Evolutionary conservation across 345 rosid genomes (phyloP).

Genomic region (Triadica sebifera): DNA sequence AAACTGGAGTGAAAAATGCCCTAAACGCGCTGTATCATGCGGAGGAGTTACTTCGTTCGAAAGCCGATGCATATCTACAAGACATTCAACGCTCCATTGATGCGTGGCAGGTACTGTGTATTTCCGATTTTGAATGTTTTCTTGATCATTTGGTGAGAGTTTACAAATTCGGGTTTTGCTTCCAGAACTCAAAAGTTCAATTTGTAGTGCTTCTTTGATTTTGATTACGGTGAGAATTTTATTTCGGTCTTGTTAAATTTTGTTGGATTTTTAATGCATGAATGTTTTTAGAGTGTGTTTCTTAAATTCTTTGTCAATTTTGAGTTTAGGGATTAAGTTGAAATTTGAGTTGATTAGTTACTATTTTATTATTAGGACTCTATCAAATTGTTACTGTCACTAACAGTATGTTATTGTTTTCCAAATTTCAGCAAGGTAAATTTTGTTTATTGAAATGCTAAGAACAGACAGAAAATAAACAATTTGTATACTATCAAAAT

Average conservation of each 20-base stretch:
- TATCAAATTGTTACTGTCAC: not conserved
- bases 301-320: not conserved
- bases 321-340: constrained; percentile 3
- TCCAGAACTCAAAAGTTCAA: not conserved
- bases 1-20: constrained; percentile 90
- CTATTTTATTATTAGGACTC: not conserved
- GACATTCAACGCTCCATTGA: constrained; percentile 90
- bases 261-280: not conserved
- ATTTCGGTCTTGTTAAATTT: not conserved
- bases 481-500: not conserved
- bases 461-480: not conserved
- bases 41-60: constrained; percentile 73
- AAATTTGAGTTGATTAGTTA: constrained; percentile 4
- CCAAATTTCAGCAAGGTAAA: not conserved
- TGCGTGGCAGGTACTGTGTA: constrained; percentile 83
- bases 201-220: not conserved
- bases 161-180: not conserved
- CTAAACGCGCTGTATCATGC: constrained; percentile 96
- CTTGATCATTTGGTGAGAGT: not conserved
- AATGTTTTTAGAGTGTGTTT: not conserved
- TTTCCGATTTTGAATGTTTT: not conserved
- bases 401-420: not conserved
- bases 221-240: not conserved
- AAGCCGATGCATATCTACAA: constrained; percentile 96
- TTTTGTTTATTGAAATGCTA: not conserved